A percentile compares a stretch with the other conserved stretches of the same genome.
Evolutionary conservation across 2,329 filamentous ascomycete species (phyloP).

Genomic region (Periconia digitata): DNA sequence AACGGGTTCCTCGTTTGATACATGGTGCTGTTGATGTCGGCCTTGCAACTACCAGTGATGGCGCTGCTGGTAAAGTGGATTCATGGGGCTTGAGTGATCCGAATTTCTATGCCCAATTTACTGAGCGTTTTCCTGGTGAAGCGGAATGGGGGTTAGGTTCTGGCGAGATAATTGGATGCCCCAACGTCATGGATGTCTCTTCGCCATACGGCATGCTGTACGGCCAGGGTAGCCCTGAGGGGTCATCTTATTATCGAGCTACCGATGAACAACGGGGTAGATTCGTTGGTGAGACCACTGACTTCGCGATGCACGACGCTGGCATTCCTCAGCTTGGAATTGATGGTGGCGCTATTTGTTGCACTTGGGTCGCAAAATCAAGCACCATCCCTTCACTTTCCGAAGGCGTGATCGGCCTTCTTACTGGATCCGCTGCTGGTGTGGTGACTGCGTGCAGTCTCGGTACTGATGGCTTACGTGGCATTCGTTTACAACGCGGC

Average conservation of each 20-base stretch:
- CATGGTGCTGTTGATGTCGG: constrained; percentile 82
- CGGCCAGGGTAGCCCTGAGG: constrained; percentile 84
- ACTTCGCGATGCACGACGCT: constrained; percentile 62
- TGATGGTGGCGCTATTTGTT: constrained; percentile 70
- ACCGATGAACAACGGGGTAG: constrained; percentile 74
- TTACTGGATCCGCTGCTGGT: constrained; percentile 81
- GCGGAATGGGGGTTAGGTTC: constrained; percentile 76
- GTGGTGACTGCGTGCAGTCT: constrained; percentile 81
- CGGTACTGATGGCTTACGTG: constrained; percentile 60
- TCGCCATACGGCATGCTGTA: constrained; percentile 80
- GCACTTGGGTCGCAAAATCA: constrained; percentile 90
- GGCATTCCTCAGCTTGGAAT: constrained; percentile 78
- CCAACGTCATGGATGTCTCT: constrained; percentile 90
- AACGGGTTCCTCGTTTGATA: constrained; percentile 75
- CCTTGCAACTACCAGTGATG: constrained; percentile 79
- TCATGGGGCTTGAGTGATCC: constrained; percentile 80
- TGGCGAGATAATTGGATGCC: constrained; percentile 72
- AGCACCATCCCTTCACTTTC: constrained; percentile 70
- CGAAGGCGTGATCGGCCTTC: constrained; percentile 75
- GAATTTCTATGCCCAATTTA: constrained; percentile 73
- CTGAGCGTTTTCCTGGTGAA: constrained; percentile 73
- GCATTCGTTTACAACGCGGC: constrained; percentile 67
- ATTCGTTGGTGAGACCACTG: constrained; percentile 66
- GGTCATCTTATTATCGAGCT: constrained; percentile 75
- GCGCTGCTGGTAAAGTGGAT: constrained; percentile 72